Evolutionary conservation across 495 filamentous ascomycete species (phyloP), one percentile per base, ranked within the genome.

Genomic region (Daldinia childiae): DNA sequence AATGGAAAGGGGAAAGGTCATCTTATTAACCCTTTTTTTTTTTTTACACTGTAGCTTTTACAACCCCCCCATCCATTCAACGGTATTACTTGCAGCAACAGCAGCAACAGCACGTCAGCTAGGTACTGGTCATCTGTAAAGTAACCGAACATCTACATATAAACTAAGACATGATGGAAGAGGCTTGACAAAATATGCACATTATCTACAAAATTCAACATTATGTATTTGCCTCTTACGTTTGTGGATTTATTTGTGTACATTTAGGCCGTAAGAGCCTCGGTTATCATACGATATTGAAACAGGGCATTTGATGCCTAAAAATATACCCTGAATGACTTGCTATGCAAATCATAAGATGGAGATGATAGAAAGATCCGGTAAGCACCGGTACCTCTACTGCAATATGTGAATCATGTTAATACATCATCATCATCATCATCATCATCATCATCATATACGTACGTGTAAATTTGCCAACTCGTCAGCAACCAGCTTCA

Each of bases 31-130:
- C 43, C 43, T 48, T 21, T 48, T 43, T 19, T 43, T 48, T 21
- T 48, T 43, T 19, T 43, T 41, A 17, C 39, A 41, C 17, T 6
- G 39, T 41, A 17, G 17, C n/a, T 41, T 24, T 57, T 32, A 15
- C 54, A 41, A 29, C 36, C 41, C 38, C 15, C 52, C 62, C 1
- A 43, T 67, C 59, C 30, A 39, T 57, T 66, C 32, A 51, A 54
- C 36, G 45, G 57, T 64, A 72, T 72, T 68, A 72, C 69, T 72
- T 68, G 69, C 69, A 68, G 63, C 63, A 34, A 6, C 29, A 68
- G 63, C 63, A 34, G 29, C 29, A 30, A 19, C 43, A 68, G 69
- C 60, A 68, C 69, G 69, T 72, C 69, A 72, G 69, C 69, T 7
- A 72, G 69, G 64, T 7, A 17, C 24, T 72, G 58, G 59, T 72